Evolutionary conservation across 2,329 filamentous ascomycete genomes (phyloP).

Genomic region (Alternaria dauci): DNA sequence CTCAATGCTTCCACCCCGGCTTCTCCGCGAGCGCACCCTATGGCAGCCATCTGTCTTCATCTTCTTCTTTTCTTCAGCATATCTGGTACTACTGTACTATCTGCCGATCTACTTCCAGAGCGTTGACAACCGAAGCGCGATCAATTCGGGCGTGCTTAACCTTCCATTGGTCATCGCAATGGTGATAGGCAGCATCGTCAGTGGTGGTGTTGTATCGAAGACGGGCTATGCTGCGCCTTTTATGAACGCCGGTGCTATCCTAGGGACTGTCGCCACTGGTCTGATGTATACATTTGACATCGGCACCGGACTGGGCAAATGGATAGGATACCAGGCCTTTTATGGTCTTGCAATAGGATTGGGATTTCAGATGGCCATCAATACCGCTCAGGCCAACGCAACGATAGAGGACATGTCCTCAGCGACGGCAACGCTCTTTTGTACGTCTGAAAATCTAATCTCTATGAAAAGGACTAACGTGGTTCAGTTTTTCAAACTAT

Average conservation of each 20-base stretch:
- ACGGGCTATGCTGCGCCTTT: constrained; percentile 50
- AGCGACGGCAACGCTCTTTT: constrained; percentile 47
- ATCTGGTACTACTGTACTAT: constrained; percentile 55
- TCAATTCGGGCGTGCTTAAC: constrained; percentile 54
- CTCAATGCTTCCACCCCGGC: constrained; percentile 50
- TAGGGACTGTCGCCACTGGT: constrained; percentile 50
- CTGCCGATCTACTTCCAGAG: constrained; percentile 61
- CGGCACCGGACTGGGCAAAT: constrained; percentile 46
- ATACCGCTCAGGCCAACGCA: constrained; percentile 49
- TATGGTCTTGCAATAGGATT: constrained; percentile 50
- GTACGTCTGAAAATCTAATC: constrained; percentile 1
- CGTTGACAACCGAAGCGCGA: constrained; percentile 47
- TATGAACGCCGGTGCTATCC: constrained; percentile 35
- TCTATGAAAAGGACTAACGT: not conserved
- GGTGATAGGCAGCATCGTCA: constrained; percentile 21
- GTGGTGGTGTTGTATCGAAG: constrained; percentile 18
- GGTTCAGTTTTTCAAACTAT: constrained; percentile 50
- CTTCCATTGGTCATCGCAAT: constrained; percentile 53
- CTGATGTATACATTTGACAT: constrained; percentile 54
- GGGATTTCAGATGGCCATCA: constrained; percentile 38
- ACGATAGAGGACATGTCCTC: constrained; percentile 45
- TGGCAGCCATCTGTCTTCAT: constrained; percentile 45
- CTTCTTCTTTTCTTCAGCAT: constrained; percentile 49
- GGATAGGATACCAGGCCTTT: constrained; percentile 59
- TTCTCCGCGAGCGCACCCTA: constrained; percentile 53